phyloP scores from a whole-genome alignment of 176 grass and related monocot species.

The Carex kokanica region DNA sequence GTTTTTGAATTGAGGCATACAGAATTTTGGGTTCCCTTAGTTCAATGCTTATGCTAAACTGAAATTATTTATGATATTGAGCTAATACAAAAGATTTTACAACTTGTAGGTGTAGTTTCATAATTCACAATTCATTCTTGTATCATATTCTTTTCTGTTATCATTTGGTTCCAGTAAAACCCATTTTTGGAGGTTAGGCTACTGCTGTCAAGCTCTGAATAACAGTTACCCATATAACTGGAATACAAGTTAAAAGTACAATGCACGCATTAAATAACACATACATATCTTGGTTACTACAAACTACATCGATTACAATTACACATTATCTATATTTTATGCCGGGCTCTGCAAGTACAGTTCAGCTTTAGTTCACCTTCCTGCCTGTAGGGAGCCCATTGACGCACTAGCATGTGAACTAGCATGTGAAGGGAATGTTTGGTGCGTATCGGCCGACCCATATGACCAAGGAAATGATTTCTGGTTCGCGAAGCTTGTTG shows the following conservation, averaged over 20 bases:
- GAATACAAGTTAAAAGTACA: neutral
- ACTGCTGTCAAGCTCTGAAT: neutral
- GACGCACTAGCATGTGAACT: slow-evolving; percentile 30
- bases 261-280: no score
- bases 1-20: slow-evolving; percentile 25
- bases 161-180: neutral
- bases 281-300: no score
- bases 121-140: neutral
- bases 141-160: neutral
- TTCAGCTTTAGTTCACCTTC: slow-evolving; percentile 9
- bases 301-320: no score
- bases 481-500: neutral
- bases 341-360: neutral
- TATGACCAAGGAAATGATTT: slow-evolving; percentile 33
- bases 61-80: slow-evolving; percentile 24
- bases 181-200: neutral
- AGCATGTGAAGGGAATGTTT: slow-evolving; percentile 11
- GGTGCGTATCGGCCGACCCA: neutral
- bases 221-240: neutral
- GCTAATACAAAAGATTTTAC: neutral
- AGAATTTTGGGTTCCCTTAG: slow-evolving; percentile 29
- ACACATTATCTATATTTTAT: no score
- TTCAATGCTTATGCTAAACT: slow-evolving; percentile 16
- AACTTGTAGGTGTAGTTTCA: slow-evolving; percentile 4
- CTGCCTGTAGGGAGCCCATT: slow-evolving; percentile 19